Percentiles rank a stretch among this genome's conserved stretches.
Evolutionary conservation across 805 yeast species (phyloP).

Genomic region (Teunomyces kruisii): DNA sequence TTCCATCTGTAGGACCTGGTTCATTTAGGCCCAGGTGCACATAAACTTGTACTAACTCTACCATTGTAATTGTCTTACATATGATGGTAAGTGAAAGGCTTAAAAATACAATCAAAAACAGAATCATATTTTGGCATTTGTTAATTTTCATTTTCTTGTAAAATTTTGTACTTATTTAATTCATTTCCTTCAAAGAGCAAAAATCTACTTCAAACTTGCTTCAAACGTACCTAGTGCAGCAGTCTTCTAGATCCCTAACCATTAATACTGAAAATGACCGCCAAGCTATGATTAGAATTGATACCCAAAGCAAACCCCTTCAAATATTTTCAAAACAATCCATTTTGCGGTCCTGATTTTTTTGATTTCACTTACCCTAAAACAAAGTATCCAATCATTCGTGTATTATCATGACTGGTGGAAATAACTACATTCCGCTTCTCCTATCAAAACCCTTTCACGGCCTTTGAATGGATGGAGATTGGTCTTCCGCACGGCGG

Average conservation of each 20-base stretch:
- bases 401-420: too few relatives aligned
- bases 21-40: background rate
- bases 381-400: too few relatives aligned
- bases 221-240: background rate
- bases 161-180: too few relatives aligned
- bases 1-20: background rate
- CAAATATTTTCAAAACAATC: background rate
- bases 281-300: too few relatives aligned
- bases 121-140: too few relatives aligned
- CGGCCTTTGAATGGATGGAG: too few relatives aligned
- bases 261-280: too few relatives aligned
- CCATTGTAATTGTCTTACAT: background rate
- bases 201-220: background rate
- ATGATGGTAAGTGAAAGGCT: background rate
- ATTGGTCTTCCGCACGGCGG: background rate
- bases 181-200: background rate
- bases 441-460: too few relatives aligned
- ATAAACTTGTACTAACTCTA: conserved; percentile 2
- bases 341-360: background rate
- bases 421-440: too few relatives aligned
- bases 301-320: background rate
- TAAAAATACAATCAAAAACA: too few relatives aligned
- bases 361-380: too few relatives aligned
- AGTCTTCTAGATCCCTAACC: background rate
- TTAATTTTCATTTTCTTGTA: background rate